Evolutionary conservation across 495 filamentous ascomycete genomes (phyloP), one percentile per base, ranked within the genome.

Genomic region (Lentithecium fluviatile): DNA sequence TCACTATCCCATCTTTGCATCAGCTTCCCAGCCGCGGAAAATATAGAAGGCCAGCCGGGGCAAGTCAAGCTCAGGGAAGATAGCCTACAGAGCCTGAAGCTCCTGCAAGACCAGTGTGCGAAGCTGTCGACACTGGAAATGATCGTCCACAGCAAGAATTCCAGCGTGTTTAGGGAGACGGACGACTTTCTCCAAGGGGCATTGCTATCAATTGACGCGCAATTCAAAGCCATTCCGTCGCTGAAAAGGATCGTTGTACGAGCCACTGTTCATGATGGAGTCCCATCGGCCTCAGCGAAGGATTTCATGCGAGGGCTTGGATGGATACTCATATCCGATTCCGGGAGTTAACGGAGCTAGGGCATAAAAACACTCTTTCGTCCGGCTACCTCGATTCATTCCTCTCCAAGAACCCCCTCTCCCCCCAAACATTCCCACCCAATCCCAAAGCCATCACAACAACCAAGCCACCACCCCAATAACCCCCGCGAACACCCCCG

Each of bases 11-110:
- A 15, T 2, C 48, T 51, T 2, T 51, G 48, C 26, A 34, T 51
- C 48, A 51, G 34, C 48, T 51, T 51, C 19, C 48, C 48, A n/a
- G 48, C 34, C 48, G 19, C 48, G 19, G 10, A 51, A 13, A 51
- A n/a, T 36, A 51, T 36, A 51, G 48, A 51, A 2, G 10, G 19
- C 10, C 48, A 51, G 19, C 25, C 26, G 23, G 45, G 10, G 25
- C 11, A 19, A 24, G 45, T 48, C 26, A 26, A 6, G 23, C 48
- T 51, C 17, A 51, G 48, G 26, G 48, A 51, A 7, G 48, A 51
- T 17, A 29, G 48, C 26, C 48, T 51, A 34, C 21, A 25, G 7
- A 51, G 48, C 15, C 34, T 51, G 48, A 20, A 13, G 24, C 48
- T 51, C 29, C 21, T 51, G 23, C 48, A 20, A 15, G 23, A 32